These are phyloP conservation scores for Senecio squalidus DNA, from an alignment of 140 eudicot genomes.

Conservation along the genomic window DNA sequence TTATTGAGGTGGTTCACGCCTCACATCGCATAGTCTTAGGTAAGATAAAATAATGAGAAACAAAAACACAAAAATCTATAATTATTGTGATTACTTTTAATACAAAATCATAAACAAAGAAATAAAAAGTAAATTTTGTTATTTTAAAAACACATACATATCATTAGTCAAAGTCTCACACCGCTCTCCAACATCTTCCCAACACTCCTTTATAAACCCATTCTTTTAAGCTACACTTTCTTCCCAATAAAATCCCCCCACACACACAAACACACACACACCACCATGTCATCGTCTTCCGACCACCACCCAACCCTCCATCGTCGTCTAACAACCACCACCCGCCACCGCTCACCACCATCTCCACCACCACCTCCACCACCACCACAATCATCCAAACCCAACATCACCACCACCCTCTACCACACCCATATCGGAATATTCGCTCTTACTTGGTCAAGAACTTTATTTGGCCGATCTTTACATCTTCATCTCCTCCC, in stretches of 20 bases:
- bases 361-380: constrained; percentile 33
- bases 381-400: constrained; percentile 32
- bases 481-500: constrained; percentile 58
- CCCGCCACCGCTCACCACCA: constrained; percentile 20
- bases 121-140: too few species aligned
- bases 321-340: constrained; percentile 28
- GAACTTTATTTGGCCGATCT: constrained; percentile 45
- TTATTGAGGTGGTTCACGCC: too few species aligned
- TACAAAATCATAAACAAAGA: too few species aligned
- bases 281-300: constrained; percentile 29
- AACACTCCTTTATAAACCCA: constrained; percentile 26
- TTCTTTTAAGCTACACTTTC: constrained; percentile 29
- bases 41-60: too few species aligned
- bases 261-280: background rate
- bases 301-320: constrained; percentile 24
- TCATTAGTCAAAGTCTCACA: constrained; percentile 25
- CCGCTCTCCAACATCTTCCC: background rate
- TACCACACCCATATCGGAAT: constrained; percentile 67
- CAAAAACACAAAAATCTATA: too few species aligned
- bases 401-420: constrained; percentile 61
- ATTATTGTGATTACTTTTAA: too few species aligned
- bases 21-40: too few species aligned
- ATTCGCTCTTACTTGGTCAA: constrained; percentile 76
- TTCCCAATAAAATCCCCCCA: background rate
- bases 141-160: too few species aligned